phyloP scores from a whole-genome alignment of 305 asterid genomes.

The Fraxinus latifolia region DNA sequence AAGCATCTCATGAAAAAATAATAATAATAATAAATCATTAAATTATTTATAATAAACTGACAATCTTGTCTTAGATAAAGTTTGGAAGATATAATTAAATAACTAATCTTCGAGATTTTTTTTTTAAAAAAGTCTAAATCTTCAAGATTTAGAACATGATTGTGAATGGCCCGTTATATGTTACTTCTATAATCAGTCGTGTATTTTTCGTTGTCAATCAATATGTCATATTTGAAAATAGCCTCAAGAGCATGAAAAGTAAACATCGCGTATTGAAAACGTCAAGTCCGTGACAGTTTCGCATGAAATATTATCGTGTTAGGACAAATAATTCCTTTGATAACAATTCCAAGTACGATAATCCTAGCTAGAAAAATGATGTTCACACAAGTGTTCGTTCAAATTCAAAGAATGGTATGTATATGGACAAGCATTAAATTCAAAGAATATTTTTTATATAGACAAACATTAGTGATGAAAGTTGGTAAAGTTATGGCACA shows the following conservation, averaged over 20 bases:
- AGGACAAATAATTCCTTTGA: not conserved
- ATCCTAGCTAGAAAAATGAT: not conserved
- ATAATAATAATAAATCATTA: not conserved
- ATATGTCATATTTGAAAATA: not conserved
- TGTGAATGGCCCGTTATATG: not conserved
- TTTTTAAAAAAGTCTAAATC: not conserved
- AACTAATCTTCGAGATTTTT: not conserved
- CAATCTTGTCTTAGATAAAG: conserved; percentile 29
- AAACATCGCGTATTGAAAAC: no score
- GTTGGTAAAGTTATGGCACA: not conserved
- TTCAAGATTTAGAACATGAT: conserved; percentile 24
- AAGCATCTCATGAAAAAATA: conserved; percentile 23
- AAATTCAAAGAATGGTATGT: not conserved
- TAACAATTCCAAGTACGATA: not conserved
- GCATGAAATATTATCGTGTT: no score
- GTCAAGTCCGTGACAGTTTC: not conserved
- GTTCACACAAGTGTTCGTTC: not conserved
- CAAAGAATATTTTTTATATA: not conserved
- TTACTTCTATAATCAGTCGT: not conserved
- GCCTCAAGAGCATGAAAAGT: not conserved
- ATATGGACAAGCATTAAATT: not conserved
- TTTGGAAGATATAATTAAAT: conserved; percentile 20
- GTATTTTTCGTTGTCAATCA: not conserved
- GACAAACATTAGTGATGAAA: not conserved
- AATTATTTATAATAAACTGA: conserved; percentile 5